Conservation (phyloP, 306 rosid species). For the Styphnolobium japonicum region DNA sequence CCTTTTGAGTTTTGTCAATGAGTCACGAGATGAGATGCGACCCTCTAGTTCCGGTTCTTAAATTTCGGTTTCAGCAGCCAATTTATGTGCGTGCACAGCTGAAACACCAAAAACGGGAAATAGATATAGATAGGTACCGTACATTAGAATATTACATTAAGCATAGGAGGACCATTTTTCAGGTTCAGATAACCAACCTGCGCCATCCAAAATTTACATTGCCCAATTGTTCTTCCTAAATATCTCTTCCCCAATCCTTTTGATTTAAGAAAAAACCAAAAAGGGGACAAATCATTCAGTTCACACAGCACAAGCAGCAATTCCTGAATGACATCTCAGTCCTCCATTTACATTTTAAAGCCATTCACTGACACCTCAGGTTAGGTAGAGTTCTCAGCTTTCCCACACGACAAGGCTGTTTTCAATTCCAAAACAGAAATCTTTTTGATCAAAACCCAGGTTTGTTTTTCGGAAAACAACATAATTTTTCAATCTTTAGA, state of each 20-base stretch:
- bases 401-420: not conserved
- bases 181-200: constrained; percentile 35
- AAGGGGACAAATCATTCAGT: constrained; percentile 1
- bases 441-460: constrained; percentile 32
- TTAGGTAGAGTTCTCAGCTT: constrained; percentile 13
- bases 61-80: constrained; percentile 5
- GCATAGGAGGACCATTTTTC: no score
- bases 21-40: no score
- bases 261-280: constrained; percentile 1
- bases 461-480: constrained; percentile 1
- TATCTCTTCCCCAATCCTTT: constrained; percentile 25
- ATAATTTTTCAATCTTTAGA: constrained; percentile 14
- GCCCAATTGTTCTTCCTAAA: constrained; percentile 26
- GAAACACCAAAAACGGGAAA: not conserved
- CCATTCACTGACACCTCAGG: not conserved
- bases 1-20: not conserved
- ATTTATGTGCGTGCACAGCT: not conserved
- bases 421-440: constrained; percentile 21
- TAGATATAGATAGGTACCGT: not conserved
- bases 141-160: no score
- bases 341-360: not conserved
- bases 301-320: not conserved
- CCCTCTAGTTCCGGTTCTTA: not conserved
- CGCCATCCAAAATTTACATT: constrained; percentile 43
- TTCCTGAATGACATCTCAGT: not conserved